Evolutionary conservation across 2,329 filamentous ascomycete genomes (phyloP), one percentile per base, ranked within the genome.

Genomic region (Claviceps africana): DNA sequence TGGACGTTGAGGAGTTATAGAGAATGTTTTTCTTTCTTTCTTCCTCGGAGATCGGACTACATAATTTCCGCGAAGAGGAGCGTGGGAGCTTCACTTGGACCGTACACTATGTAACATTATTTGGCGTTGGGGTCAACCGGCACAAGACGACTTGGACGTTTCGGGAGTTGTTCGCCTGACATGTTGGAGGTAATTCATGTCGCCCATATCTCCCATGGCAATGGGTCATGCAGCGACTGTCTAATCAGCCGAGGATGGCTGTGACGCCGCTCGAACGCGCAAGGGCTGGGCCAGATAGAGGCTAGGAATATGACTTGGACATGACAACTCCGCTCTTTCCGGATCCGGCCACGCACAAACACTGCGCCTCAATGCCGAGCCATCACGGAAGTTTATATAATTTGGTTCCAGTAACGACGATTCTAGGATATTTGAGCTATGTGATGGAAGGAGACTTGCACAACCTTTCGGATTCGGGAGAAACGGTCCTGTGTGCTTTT

Each of bases 1-100:
- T 88, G 83, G 85, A 88, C 15, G 76, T 82, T 46, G 85, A 88
- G 60, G 72, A 75, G 57, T 51, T 48, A 47, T 53, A 48, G 43
- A 48, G 42, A n/a, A n/a, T 21, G 9, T 30, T 21, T 25, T 43
- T 30, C 37, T 15, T n/a, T 33, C 11, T 33, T 10, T 21, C 33
- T 19, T 46, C 25, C 10, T 9, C 9, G 3, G 40, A 28, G 15
- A 17, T 15, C 51, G 47, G 44, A 56, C 43, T 42, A 55, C 55
- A 53, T 58, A 55, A 48, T 55, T 56, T 61, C 53, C 7, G 21
- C 56, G 31, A 39, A 22, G 40, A 19, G 21, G 19, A 11, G 21
- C 10, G n/a, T 40, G 10, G 40, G 21, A n/a, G 4, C 11, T 43
- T 13, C 19, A 6, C 22, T 31, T 43, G 35, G 22, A 25, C 46